Conservation (phyloP, 2,329 filamentous ascomycete genomes). For the Achaetomium macrosporum region DNA sequence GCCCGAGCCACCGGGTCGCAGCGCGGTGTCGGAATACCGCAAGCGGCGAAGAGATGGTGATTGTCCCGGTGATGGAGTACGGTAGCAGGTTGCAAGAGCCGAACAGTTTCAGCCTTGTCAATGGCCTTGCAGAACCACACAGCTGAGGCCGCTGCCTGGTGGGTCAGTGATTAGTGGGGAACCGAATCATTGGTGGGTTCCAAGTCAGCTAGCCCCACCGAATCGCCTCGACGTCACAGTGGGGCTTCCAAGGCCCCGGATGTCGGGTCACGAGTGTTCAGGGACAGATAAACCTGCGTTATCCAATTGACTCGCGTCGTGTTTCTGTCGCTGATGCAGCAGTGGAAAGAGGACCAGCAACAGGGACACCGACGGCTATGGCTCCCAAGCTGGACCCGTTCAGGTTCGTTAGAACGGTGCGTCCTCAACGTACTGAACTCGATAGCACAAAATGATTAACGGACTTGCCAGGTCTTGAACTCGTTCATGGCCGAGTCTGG, state of each 20-base stretch:
- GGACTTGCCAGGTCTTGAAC: conserved; percentile 62
- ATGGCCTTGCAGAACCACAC: neutral
- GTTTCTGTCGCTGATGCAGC: too few species aligned
- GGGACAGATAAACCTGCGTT: neutral
- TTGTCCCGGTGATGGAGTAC: neutral
- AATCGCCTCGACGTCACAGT: conserved; percentile 1
- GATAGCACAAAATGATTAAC: neutral
- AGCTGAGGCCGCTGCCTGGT: neutral
- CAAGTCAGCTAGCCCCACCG: too few species aligned
- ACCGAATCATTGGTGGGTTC: too few species aligned
- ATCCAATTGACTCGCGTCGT: too few species aligned
- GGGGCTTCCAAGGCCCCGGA: neutral
- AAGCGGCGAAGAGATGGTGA: neutral
- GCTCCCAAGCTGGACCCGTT: conserved; percentile 26
- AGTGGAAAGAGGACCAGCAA: neutral
- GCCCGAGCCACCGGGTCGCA: neutral
- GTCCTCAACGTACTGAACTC: neutral
- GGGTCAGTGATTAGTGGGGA: neutral
- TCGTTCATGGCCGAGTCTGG: conserved; percentile 83
- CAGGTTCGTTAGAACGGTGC: conserved; percentile 31
- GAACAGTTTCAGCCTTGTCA: conserved; percentile 1
- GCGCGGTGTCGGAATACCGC: neutral
- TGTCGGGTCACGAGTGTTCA: neutral
- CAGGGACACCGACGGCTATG: conserved; percentile 24
- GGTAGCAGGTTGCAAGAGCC: neutral